Evolutionary conservation across 2,329 filamentous ascomycete species (phyloP), one percentile per base, ranked within the genome.

Genomic region (Colletotrichum truncatum): DNA sequence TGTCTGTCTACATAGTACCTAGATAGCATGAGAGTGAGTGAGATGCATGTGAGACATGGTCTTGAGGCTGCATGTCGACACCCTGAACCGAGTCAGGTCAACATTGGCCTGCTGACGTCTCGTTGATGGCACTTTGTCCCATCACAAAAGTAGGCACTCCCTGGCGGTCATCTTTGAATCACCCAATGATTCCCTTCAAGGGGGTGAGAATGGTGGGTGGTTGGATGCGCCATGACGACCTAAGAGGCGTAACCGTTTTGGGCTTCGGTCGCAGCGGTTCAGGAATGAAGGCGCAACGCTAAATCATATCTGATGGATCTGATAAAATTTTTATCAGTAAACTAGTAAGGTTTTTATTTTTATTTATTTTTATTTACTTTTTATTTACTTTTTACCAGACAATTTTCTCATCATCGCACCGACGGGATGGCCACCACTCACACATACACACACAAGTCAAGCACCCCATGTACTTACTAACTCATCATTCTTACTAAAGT

Each of bases 281-380:
- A 28, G 32, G 48, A 46, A 30, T 36, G 28, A 46, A 39, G 21
- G 41, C 49, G 43, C n/a, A 11, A 21, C 63, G 43, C 63, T 56
- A 63, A 36, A 49, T 66, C 57, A 63, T 60, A 66, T 66, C 59
- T 62, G 57, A 66, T 66, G 63, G 63, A 66, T 66, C 63, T 66
- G 63, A 66, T 66, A 65, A 66, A 52, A 59, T n/a, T n/a, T n/a
- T n/a, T n/a, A n/a, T n/a, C n/a, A n/a, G n/a, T n/a, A n/a, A n/a
- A n/a, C n/a, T n/a, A n/a, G n/a, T n/a, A n/a, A n/a, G n/a, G n/a
- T n/a, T n/a, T n/a, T n/a, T n/a, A n/a, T n/a, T n/a, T n/a, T n/a
- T n/a, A n/a, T n/a, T n/a, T n/a, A n/a, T n/a, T n/a, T n/a, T n/a
- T n/a, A n/a, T n/a, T n/a, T n/a, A n/a, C n/a, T n/a, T n/a, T n/a